These are phyloP conservation scores for Ophiosphaerella korrae DNA, from an alignment of 2,329 filamentous ascomycete genomes.

Conservation along the genomic window DNA sequence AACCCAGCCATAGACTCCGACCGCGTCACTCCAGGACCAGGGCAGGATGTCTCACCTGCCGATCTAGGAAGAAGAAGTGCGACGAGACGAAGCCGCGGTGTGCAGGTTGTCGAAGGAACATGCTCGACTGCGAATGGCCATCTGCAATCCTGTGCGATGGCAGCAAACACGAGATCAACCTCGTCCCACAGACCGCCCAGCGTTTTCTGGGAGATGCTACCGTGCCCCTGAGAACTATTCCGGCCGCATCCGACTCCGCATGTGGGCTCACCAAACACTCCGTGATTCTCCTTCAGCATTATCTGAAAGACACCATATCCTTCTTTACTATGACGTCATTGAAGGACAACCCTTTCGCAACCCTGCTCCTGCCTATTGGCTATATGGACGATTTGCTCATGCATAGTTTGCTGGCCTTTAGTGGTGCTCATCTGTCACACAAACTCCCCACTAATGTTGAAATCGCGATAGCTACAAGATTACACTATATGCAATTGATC, in stretches of 20 bases:
- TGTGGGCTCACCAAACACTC: background rate
- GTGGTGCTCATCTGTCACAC: background rate
- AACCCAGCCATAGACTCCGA: background rate
- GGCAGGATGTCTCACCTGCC: background rate
- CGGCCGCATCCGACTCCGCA: too few relatives aligned
- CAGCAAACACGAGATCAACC: too few relatives aligned
- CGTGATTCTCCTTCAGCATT: background rate
- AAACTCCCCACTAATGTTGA: too few relatives aligned
- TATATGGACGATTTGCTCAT: background rate
- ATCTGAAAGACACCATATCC: background rate
- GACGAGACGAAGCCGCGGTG: background rate
- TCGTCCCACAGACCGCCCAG: too few relatives aligned
- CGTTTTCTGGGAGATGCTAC: too few relatives aligned
- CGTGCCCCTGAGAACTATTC: too few relatives aligned
- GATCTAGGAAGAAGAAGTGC: background rate
- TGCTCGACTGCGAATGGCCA: background rate
- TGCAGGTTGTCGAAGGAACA: background rate
- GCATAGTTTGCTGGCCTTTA: background rate
- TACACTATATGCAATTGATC: background rate
- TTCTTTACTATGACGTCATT: background rate
- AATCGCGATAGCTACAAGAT: background rate
- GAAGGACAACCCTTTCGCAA: background rate
- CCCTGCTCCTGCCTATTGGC: background rate
- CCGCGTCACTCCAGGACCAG: background rate
- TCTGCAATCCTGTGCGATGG: background rate